A percentile compares a stretch with the other conserved stretches of the same genome.
These are phyloP conservation scores for Wakefieldia striispora DNA, from an alignment of 768 basidiomycete species.

Conservation along the genomic window DNA sequence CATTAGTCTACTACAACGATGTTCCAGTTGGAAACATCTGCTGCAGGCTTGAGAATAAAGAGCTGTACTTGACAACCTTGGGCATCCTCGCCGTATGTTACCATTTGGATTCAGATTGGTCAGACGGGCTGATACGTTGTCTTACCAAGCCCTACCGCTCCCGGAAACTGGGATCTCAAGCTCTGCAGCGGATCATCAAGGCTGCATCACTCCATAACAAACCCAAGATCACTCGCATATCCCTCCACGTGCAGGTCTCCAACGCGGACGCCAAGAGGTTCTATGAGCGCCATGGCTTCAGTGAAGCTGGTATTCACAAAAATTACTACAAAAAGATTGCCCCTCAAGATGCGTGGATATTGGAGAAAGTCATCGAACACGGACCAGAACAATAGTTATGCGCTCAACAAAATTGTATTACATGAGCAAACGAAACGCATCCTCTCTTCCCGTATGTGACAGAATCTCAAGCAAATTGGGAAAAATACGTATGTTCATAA, in stretches of 20 bases:
- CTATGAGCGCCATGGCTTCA: slow-evolving; percentile 83
- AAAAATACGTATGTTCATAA: slow-evolving; percentile 27
- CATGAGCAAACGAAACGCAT: slow-evolving; percentile 13
- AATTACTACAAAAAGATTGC: slow-evolving; percentile 89
- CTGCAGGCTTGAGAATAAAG: slow-evolving; percentile 73
- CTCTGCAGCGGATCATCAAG: slow-evolving; percentile 63
- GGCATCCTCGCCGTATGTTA: slow-evolving; percentile 78
- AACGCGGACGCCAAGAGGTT: slow-evolving; percentile 76
- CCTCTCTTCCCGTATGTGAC: slow-evolving; percentile 14
- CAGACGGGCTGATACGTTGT: slow-evolving; percentile 12
- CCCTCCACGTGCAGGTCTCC: slow-evolving; percentile 85
- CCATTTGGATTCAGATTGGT: slow-evolving; percentile 8
- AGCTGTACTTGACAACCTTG: slow-evolving; percentile 85
- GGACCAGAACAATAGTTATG: slow-evolving; percentile 23
- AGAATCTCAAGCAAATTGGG: slow-evolving; percentile 1
- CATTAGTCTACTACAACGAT: slow-evolving; percentile 87
- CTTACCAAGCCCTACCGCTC: slow-evolving; percentile 76
- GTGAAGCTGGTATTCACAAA: slow-evolving; percentile 59
- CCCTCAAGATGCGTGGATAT: slow-evolving; percentile 84
- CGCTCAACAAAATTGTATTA: slow-evolving; percentile 25
- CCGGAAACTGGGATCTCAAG: slow-evolving; percentile 69
- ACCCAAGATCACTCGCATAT: slow-evolving; percentile 66
- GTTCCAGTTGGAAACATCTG: slow-evolving; percentile 87
- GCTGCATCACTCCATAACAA: slow-evolving; percentile 59
- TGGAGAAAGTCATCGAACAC: slow-evolving; percentile 57